phyloP scores from a whole-genome alignment of 1,284 basidiomycete species.

The Trametes hirsuta region DNA sequence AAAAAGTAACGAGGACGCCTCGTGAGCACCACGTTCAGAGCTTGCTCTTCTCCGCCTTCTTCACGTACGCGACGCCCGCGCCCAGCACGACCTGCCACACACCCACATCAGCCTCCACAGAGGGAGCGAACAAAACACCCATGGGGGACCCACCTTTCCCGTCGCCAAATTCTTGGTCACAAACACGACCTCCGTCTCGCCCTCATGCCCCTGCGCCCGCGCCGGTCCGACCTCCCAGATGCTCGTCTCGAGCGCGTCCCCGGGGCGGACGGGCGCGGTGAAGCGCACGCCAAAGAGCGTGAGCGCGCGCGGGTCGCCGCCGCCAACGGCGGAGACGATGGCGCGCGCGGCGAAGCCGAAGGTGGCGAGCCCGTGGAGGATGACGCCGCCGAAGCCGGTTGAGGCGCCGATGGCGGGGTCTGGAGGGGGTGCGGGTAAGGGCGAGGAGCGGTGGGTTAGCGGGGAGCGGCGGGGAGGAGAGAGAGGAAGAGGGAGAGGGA shows the following conservation, averaged over 20 bases:
- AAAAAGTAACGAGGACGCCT: no score
- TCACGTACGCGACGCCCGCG: slow-evolving; percentile 61
- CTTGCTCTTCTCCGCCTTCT: slow-evolving; percentile 55
- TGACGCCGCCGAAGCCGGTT: slow-evolving; percentile 78
- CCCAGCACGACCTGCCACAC: slow-evolving; percentile 50
- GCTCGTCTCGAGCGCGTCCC: slow-evolving; percentile 76
- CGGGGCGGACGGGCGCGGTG: slow-evolving; percentile 80
- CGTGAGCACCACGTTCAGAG: slow-evolving; percentile 38
- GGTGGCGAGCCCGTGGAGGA: slow-evolving; percentile 81
- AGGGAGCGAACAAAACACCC: background rate
- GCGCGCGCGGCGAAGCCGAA: slow-evolving; percentile 81
- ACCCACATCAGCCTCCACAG: background rate
- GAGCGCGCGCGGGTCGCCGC: slow-evolving; percentile 60
- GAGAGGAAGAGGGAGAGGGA: background rate
- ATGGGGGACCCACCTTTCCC: slow-evolving; percentile 57
- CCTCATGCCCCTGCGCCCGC: slow-evolving; percentile 51
- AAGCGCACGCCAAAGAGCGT: slow-evolving; percentile 74
- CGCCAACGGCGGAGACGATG: slow-evolving; percentile 63
- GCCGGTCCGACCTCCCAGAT: slow-evolving; percentile 73
- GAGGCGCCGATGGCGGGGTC: slow-evolving; percentile 73
- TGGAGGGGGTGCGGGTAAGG: slow-evolving; percentile 29
- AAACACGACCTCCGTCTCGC: slow-evolving; percentile 72
- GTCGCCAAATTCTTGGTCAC: slow-evolving; percentile 68
- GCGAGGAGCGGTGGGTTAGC: no score
- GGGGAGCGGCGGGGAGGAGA: background rate